Conservation (phyloP, 2,329 filamentous ascomycete species). For the Trichoderma atroviride region DNA sequence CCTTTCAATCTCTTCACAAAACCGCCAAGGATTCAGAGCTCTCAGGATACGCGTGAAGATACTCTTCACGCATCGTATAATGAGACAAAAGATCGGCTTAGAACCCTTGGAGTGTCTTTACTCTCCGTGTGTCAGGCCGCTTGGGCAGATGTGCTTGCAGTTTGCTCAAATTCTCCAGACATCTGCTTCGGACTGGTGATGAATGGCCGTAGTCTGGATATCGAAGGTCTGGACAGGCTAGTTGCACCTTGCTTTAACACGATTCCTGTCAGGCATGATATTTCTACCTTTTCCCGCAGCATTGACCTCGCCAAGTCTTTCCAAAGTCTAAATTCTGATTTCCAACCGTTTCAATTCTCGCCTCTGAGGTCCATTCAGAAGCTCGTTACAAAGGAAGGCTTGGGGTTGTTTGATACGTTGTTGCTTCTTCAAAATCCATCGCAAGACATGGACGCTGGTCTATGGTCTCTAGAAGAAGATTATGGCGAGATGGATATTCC, state of each 20-base stretch:
- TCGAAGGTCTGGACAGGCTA: conserved; percentile 69
- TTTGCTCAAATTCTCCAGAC: conserved; percentile 60
- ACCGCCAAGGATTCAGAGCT: conserved; percentile 29
- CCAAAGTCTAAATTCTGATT: conserved; percentile 62
- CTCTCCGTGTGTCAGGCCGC: conserved; percentile 70
- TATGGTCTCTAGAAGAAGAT: conserved; percentile 63
- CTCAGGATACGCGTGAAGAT: conserved; percentile 37
- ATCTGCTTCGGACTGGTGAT: conserved; percentile 87
- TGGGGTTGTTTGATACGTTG: conserved; percentile 75
- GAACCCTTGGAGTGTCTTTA: conserved; percentile 61
- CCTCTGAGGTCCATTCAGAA: conserved; percentile 72
- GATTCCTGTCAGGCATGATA: conserved; percentile 66
- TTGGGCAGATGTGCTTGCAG: conserved; percentile 68
- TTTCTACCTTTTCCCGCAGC: conserved; percentile 53
- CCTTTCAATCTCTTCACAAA: conserved; percentile 36
- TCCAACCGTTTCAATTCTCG: conserved; percentile 72
- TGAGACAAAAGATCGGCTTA: conserved; percentile 52
- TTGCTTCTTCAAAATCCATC: conserved; percentile 73
- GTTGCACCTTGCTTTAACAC: conserved; percentile 95
- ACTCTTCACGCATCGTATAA: conserved; percentile 44
- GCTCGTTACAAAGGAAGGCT: conserved; percentile 45
- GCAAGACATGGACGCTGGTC: conserved; percentile 55
- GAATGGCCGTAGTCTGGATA: conserved; percentile 69
- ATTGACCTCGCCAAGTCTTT: conserved; percentile 61
- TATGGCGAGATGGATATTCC: conserved; percentile 72